Base-by-base conservation (phyloP, 2,329 filamentous ascomycete species). In the Aspergillus clavatus region DNA sequence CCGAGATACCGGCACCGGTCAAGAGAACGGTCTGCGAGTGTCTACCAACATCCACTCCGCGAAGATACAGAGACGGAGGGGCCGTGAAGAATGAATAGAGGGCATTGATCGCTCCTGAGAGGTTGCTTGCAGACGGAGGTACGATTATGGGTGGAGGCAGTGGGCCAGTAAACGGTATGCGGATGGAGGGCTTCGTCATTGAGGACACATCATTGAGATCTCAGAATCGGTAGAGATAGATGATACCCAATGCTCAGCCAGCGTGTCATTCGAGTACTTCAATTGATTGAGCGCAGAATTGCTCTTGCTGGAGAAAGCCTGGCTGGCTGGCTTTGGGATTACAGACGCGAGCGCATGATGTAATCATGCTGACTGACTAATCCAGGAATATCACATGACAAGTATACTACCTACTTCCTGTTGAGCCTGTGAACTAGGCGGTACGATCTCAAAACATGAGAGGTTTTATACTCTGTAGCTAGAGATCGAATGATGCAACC, bases 1-100 rank as follows among this genome's bases (percentile, higher is more conserved):
- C 91, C 1, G 89, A 95, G 40, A 98, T 86, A 2, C 93, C 93
- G 2, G 93, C 93, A 8, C 93, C 93, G 0, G 90, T 84, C 31
- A 87, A 72, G 12, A 87, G 69, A 22, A 86, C 74, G 0, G 82
- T 83, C 51, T 84, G 71, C 75, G 74, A 57, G 76, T 71, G 56
- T 36, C 70, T 63, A 41, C 72, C 68, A 23, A 68, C 65, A 47
- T 67, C 61, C 43, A 60, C 57, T 24, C 72, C 59, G 16, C 72
- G 72, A 14, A 80, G 70, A 37, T 72, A 70, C 5, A 63, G 61
- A 8, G 79, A 73, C 12, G 80, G 70, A 14, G 79, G 76, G 5
- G 83, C 73, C 40, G 78, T 77, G 51, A 98, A 77, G 72, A 98
- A 97, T 46, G 80, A 75, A 23, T 80, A 72, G 38, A 98, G 77